Evolutionary conservation across 1,284 basidiomycete genomes (phyloP), one percentile per base, ranked within the genome.

Genomic region (Naganishia albida): DNA sequence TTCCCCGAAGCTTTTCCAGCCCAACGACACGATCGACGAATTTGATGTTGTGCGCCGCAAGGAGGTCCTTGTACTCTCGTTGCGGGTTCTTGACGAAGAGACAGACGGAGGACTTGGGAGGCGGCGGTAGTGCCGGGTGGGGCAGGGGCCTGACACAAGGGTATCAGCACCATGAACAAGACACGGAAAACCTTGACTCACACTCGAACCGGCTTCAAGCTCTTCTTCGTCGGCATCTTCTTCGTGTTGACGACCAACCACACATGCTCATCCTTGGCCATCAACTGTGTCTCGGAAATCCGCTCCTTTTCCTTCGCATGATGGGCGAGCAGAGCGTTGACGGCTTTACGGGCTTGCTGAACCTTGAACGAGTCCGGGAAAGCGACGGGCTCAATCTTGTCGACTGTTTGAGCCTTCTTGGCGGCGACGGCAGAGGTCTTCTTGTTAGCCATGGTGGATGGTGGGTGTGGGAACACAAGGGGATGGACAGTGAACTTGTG

Each of bases 1-100:
- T 95, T 40, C 90, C 91, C 81, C 89, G 91, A 68, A 94, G 83
- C 78, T 94, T 94, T 68, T 84, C 83, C 60, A 97, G 82, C 23
- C 93, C 94, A 42, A 99, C 91, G n/a, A 99, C 93, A 28, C 94
- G 84, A 44, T 86, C 87, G 73, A 99, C 87, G 70, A 95, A 95
- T 70, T 88, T 89, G 82, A 99, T 87, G 54, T 86, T 84, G 62
- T 90, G 82, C 54, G 81, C 79, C 59, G 86, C 87, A 26, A 99
- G 82, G 20, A 96, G 85, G 76, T 96, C 91, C 80, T 98, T 98
- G 84, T 96, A 98, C 76, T 93, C 85, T 63, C 95, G 82, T 76
- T 98, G 95, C 8, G 96, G 95, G 78, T 96, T 92, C 80, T 98
- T 98, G 60, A 89, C 89, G 76, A 99, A 87, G 62, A 99, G 83